Base-by-base conservation (phyloP, 139 green algal genomes). In the Chlorella sp. region DNA sequence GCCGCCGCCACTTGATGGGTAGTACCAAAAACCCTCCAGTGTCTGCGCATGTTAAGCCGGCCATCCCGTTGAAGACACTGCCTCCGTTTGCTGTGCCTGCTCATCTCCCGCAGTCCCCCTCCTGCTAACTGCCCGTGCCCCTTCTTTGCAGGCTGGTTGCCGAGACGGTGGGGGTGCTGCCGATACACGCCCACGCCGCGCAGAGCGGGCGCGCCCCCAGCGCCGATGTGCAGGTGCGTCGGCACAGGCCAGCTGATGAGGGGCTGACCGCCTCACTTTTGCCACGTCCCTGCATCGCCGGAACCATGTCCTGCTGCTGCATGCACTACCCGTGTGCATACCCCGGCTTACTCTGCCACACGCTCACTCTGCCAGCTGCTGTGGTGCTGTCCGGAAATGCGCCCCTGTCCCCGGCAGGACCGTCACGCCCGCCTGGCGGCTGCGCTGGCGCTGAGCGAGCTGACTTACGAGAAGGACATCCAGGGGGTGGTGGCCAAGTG, bases 341-440 rank as follows among this genome's bases (percentile, higher is more conserved):
- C 2, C n/a, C 5, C n/a, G 34, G 18, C 66, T 75, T 28, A 32
- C 66, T 26, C 32, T 21, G 5, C 34, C 11, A 16, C 12, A 80
- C 42, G 69, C 73, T 5, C 78, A 66, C 9, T 26, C 40, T 48
- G n/a, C 28, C 40, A 84, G 15, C 34, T 12, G 34, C 0, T 1
- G 5, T 11, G 73, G 5, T 11, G 73, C 71, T 7, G 76, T 85
- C 9, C 85, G 36, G 37, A n/a, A 34, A 86, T 48, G 34, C 19
- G 89, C 61, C 32, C 81, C 53, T 84, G 7, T 64, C 53, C 53
- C 73, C 34, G 21, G 28, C 84, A 88, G 64, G 37, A 75, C 32
- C 86, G 71, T 34, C 94, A 96, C 73, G 87, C 32, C 12, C 90
- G 92, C 42, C 94, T 96, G 81, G 94, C 94, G 16, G 92, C 92